These are phyloP conservation scores for Solanum chiquidenum DNA, from an alignment of 257 asterid species.

Conservation along the genomic window DNA sequence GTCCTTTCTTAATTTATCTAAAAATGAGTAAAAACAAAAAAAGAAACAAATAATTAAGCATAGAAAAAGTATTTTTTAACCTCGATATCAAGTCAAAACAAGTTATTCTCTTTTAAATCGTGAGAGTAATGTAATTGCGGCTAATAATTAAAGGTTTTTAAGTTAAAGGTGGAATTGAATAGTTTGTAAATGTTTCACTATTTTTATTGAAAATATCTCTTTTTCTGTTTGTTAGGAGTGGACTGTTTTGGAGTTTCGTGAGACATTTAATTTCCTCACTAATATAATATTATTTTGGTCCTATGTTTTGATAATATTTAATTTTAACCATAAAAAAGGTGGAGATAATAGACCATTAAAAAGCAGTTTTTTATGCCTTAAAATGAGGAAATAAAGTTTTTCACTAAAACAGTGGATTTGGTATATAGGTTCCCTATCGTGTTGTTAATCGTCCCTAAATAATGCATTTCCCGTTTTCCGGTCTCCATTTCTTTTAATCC, in stretches of 20 bases:
- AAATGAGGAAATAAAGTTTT: not conserved
- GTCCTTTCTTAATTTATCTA: fast-evolving
- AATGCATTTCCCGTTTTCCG: not conserved
- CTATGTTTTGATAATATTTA: not conserved
- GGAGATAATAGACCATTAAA: not conserved
- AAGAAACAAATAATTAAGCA: too few relatives aligned
- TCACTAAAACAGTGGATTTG: not conserved
- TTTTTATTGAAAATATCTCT: not conserved
- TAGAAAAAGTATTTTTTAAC: too few relatives aligned
- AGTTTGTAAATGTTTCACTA: not conserved
- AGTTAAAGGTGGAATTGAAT: not conserved
- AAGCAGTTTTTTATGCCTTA: not conserved
- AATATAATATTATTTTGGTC: not conserved
- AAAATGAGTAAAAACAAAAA: too few relatives aligned
- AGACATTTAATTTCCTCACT: not conserved
- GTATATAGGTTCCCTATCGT: not conserved
- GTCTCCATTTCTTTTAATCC: not conserved
- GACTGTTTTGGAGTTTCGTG: not conserved
- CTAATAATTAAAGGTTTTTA: not conserved
- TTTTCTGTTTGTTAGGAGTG: not conserved
- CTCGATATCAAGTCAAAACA: not conserved
- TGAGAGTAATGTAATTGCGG: not conserved
- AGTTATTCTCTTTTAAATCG: too few relatives aligned
- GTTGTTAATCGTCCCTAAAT: not conserved
- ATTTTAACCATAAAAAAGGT: not conserved